A percentile compares a stretch with the other conserved stretches of the same genome.
phyloP scores from a whole-genome alignment of 257 asterid genomes.

The Parsonsia alboflavescens region DNA sequence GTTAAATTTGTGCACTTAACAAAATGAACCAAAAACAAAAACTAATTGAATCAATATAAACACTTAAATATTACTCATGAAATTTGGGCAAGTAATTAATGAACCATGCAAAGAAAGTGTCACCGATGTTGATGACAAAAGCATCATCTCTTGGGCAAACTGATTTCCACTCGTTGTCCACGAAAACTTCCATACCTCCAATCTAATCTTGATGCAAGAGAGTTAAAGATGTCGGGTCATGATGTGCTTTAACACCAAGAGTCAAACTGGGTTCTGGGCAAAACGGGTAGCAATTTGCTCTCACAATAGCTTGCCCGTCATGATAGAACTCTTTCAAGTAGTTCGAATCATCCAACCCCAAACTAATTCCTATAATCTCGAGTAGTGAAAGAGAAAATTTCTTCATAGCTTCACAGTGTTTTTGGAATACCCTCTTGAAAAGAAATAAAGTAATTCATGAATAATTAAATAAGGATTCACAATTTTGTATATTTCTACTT shows the following conservation, averaged over 20 bases:
- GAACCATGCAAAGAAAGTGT: constrained; percentile 57
- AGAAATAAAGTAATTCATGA: too few relatives aligned
- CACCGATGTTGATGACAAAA: constrained; percentile 64
- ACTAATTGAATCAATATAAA: neutral
- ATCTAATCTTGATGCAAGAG: constrained; percentile 67
- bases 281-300: constrained; percentile 60
- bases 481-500: too few relatives aligned
- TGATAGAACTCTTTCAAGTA: constrained; percentile 36
- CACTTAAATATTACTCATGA: too few relatives aligned
- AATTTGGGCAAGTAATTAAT: neutral
- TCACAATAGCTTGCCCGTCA: constrained; percentile 54
- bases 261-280: constrained; percentile 55
- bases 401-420: constrained; percentile 55
- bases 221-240: constrained; percentile 63
- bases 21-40: neutral
- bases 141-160: constrained; percentile 49
- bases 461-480: too few relatives aligned
- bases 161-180: constrained; percentile 51
- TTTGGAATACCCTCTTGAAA: constrained; percentile 37
- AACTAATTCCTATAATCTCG: constrained; percentile 49
- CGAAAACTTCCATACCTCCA: constrained; percentile 61
- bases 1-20: too few relatives aligned
- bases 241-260: constrained; percentile 71
- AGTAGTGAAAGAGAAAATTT: constrained; percentile 34
- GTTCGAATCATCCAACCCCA: constrained; percentile 43